These are phyloP conservation scores for Exophiala phaeomuriformis DNA, from an alignment of 2,329 filamentous ascomycete genomes.

Conservation along the genomic window DNA sequence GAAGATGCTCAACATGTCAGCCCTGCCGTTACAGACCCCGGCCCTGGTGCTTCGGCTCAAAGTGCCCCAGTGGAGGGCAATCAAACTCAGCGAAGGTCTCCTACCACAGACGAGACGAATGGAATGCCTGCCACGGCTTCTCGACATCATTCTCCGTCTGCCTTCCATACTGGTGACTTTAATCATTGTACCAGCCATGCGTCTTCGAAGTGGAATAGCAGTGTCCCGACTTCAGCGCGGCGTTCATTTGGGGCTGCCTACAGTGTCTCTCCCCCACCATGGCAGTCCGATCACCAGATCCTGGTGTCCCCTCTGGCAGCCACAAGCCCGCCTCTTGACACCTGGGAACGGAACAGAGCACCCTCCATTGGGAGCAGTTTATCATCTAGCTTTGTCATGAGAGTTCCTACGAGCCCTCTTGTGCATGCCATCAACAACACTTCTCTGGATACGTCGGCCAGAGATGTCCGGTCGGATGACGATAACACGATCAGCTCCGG, in stretches of 20 bases:
- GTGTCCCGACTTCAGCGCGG: neutral
- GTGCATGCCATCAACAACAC: slow-evolving; percentile 83
- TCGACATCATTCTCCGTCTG: slow-evolving; percentile 61
- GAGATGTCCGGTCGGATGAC: slow-evolving; percentile 34
- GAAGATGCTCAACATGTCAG: slow-evolving; percentile 17
- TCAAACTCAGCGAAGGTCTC: slow-evolving; percentile 25
- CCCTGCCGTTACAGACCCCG: slow-evolving; percentile 31
- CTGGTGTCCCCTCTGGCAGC: slow-evolving; percentile 3
- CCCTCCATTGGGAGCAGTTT: slow-evolving; percentile 65
- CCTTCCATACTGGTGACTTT: slow-evolving; percentile 58
- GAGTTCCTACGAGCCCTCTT: slow-evolving; percentile 84
- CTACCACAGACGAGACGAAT: slow-evolving; percentile 43
- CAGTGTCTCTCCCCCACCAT: slow-evolving; percentile 6
- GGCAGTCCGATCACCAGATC: slow-evolving; percentile 28
- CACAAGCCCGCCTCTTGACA: slow-evolving; percentile 1
- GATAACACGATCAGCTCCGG: slow-evolving; percentile 30
- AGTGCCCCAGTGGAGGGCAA: slow-evolving; percentile 41
- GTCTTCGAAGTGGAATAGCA: neutral
- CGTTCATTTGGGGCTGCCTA: neutral
- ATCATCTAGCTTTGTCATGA: slow-evolving; percentile 72
- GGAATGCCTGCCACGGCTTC: slow-evolving; percentile 5
- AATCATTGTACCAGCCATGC: slow-evolving; percentile 33
- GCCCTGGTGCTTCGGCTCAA: slow-evolving; percentile 28
- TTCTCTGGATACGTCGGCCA: slow-evolving; percentile 58
- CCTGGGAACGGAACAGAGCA: slow-evolving; percentile 33